These are phyloP conservation scores for Rhodotorula sp. DNA, from an alignment of 1,284 basidiomycete species.

Conservation along the genomic window DNA sequence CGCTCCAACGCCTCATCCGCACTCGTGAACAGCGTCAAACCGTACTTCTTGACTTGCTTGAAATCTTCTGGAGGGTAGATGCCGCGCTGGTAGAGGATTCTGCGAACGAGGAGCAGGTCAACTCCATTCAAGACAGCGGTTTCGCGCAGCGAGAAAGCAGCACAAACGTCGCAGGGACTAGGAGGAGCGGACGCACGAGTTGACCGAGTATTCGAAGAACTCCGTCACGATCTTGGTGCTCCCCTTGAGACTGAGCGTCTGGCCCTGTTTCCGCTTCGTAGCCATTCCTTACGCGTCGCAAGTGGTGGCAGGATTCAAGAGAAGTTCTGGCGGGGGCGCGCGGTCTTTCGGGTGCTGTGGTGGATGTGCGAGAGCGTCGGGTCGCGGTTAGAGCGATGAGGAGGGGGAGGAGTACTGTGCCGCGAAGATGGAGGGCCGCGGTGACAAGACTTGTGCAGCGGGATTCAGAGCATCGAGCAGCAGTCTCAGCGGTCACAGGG, in stretches of 20 bases:
- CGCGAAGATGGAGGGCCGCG: no score
- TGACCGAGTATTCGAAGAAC: conserved; percentile 97
- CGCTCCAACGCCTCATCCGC: conserved; percentile 88
- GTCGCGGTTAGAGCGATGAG: no score
- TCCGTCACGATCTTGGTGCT: conserved; percentile 94
- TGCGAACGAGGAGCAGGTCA: conserved; percentile 48
- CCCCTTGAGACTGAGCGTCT: conserved; percentile 78
- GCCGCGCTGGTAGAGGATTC: conserved; percentile 93
- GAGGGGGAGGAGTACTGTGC: no score
- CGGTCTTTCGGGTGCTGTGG: no score
- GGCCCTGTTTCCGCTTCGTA: conserved; percentile 33
- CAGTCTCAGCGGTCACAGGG: no score
- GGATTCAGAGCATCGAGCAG: no score
- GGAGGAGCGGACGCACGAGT: conserved; percentile 64
- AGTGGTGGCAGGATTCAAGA: not conserved
- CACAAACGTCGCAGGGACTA: not conserved
- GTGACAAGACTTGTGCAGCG: no score
- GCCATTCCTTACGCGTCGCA: conserved; percentile 15
- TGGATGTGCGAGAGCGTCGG: no score
- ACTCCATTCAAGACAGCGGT: no score
- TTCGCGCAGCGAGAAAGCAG: not conserved
- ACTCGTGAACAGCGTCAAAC: conserved; percentile 89
- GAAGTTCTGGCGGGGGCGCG: not conserved
- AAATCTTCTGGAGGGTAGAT: conserved; percentile 99
- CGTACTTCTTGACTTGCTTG: conserved; percentile 94